Percentiles rank a stretch among this genome's conserved stretches.
Conservation (phyloP, 2,329 filamentous ascomycete genomes). For the Tetracladium maxilliforme region DNA sequence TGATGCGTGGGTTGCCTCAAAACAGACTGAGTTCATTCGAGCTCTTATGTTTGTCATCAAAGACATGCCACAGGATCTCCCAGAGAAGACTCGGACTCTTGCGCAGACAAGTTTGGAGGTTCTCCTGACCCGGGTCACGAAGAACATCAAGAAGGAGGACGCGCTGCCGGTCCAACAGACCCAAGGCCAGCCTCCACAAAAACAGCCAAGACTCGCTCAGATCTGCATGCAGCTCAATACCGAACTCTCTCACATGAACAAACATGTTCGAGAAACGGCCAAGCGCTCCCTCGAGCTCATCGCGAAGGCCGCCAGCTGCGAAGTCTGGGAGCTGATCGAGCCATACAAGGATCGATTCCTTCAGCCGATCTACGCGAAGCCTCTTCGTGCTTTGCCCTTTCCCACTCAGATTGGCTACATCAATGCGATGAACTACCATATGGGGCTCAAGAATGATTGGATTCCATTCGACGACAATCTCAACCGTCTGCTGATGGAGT, state of each 20-base stretch:
- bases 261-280: constrained; percentile 78
- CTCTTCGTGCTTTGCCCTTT: constrained; percentile 82
- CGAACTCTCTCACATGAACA: constrained; percentile 91
- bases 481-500: constrained; percentile 83
- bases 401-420: constrained; percentile 95
- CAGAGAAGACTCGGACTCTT: constrained; percentile 71
- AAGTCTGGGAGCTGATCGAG: constrained; percentile 77
- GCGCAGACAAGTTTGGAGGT: constrained; percentile 74
- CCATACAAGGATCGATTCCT: constrained; percentile 83
- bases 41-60: constrained; percentile 97
- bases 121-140: constrained; percentile 65
- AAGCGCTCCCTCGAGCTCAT: constrained; percentile 70
- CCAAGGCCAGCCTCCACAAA: constrained; percentile 25
- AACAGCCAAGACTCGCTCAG: constrained; percentile 47
- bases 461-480: constrained; percentile 85
- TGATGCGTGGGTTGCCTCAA: constrained; percentile 66
- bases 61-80: constrained; percentile 89
- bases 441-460: constrained; percentile 78
- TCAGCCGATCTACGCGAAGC: constrained; percentile 90
- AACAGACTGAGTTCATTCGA: constrained; percentile 76
- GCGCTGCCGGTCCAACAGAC: constrained; percentile 25
- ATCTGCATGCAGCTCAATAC: constrained; percentile 76
- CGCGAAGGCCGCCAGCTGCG: constrained; percentile 59
- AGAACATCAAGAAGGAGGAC: constrained; percentile 68
- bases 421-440: constrained; percentile 90